Conservation (phyloP, 352 stramenopile species). For the Globisporangium heterothallicum region DNA sequence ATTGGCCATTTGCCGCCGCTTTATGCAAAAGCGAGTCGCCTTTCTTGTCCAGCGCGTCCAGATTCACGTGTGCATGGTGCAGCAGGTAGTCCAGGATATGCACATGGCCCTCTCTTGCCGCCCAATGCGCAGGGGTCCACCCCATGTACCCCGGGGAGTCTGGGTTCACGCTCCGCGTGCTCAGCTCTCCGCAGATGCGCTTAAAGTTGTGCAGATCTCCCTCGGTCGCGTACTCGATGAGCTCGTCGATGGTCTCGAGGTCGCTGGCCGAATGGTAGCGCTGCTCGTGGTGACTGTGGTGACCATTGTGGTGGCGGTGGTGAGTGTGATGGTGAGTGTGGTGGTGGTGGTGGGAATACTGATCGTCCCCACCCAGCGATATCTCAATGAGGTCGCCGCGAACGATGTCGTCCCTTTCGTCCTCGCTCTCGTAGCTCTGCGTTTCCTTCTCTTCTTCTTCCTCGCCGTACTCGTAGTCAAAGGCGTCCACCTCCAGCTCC, state of each 20-base stretch:
- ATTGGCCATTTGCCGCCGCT: slow-evolving; percentile 68
- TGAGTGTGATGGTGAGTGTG: slow-evolving; percentile 1
- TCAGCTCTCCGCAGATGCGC: slow-evolving; percentile 33
- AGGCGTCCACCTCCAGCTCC: slow-evolving; percentile 12
- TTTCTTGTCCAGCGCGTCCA: slow-evolving; percentile 59
- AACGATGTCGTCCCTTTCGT: slow-evolving; percentile 17
- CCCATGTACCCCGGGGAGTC: slow-evolving; percentile 63
- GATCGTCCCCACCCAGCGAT: slow-evolving; percentile 26
- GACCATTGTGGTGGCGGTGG: background rate
- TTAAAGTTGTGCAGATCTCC: slow-evolving; percentile 48
- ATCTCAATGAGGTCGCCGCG: slow-evolving; percentile 55
- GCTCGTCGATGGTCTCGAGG: slow-evolving; percentile 45
- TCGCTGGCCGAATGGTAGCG: slow-evolving; percentile 18
- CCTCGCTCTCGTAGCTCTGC: slow-evolving; percentile 13
- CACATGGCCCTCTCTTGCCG: slow-evolving; percentile 56
- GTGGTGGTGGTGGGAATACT: background rate
- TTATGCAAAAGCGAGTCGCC: slow-evolving; percentile 74
- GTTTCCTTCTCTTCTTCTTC: slow-evolving; percentile 16
- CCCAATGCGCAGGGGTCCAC: slow-evolving; percentile 75
- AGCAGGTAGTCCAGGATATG: slow-evolving; percentile 58
- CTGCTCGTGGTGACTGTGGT: background rate
- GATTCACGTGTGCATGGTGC: slow-evolving; percentile 33
- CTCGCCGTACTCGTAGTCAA: slow-evolving; percentile 2
- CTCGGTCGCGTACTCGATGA: slow-evolving; percentile 61
- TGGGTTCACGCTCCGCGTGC: slow-evolving; percentile 32